phyloP scores from a whole-genome alignment of 2,329 filamentous ascomycete species.

The Ascochyta rabiei region DNA sequence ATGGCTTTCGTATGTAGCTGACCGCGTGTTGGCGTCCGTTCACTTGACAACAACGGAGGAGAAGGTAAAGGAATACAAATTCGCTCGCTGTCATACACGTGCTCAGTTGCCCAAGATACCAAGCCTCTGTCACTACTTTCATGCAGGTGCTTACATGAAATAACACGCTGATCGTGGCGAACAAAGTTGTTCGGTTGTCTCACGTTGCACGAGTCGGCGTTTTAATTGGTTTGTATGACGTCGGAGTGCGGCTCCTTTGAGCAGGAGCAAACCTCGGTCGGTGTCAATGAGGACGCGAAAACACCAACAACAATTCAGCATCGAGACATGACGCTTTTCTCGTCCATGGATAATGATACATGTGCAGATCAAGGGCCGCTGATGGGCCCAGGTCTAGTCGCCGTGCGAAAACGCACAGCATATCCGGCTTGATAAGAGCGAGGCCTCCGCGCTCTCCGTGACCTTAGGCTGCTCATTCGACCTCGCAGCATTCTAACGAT shows the following conservation, averaged over 20 bases:
- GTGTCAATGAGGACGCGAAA: not conserved
- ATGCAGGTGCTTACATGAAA: conserved; percentile 8
- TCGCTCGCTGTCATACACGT: not conserved
- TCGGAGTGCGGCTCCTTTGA: conserved; percentile 16
- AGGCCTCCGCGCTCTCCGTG: not conserved
- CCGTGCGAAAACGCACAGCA: not conserved
- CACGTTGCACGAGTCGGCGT: conserved; percentile 23
- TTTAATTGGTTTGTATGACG: conserved; percentile 17
- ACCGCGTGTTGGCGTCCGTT: conserved; percentile 1
- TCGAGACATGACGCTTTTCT: conserved; percentile 7
- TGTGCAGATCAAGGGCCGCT: not conserved
- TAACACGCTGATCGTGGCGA: conserved; percentile 7
- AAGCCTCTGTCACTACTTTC: conserved; percentile 6
- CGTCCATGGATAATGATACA: not conserved
- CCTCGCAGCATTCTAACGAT: not conserved
- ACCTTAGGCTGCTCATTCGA: not conserved
- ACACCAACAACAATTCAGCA: not conserved
- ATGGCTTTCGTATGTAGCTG: not conserved
- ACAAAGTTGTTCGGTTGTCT: conserved; percentile 16
- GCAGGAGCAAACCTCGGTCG: conserved; percentile 15
- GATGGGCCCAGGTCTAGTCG: not conserved
- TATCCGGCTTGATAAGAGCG: not conserved
- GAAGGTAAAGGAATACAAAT: not conserved
- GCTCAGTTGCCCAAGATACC: conserved; percentile 5
- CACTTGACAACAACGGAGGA: not conserved